phyloP scores from a whole-genome alignment of 2,329 filamentous ascomycete genomes.

The Diaporthe helianthi region DNA sequence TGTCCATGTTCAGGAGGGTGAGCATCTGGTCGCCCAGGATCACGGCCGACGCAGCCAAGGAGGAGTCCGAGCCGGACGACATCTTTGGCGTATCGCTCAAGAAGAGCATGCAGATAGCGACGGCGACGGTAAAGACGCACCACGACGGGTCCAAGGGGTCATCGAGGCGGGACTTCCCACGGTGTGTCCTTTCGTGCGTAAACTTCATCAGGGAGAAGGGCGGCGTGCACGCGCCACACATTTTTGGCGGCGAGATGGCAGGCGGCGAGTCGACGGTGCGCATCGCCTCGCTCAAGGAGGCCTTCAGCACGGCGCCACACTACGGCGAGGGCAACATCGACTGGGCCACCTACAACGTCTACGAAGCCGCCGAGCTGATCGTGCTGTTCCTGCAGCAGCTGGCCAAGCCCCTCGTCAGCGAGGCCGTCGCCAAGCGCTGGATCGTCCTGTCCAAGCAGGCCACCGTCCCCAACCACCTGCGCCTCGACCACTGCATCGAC shows the following conservation, averaged over 20 bases:
- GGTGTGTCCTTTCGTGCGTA: constrained; percentile 50
- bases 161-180: constrained; percentile 49
- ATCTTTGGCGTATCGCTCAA: constrained; percentile 51
- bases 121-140: constrained; percentile 48
- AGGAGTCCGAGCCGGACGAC: constrained; percentile 40
- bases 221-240: constrained; percentile 45
- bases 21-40: constrained; percentile 40
- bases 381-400: constrained; percentile 49
- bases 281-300: constrained; percentile 46
- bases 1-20: constrained; percentile 44
- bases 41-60: constrained; percentile 39
- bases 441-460: constrained; percentile 50
- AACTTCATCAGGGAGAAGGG: constrained; percentile 46
- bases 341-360: constrained; percentile 46
- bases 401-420: constrained; percentile 48
- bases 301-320: constrained; percentile 45
- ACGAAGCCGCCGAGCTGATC: constrained; percentile 52
- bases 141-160: constrained; percentile 46
- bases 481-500: constrained; percentile 52
- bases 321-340: constrained; percentile 48
- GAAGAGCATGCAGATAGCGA: constrained; percentile 49
- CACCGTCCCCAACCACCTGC: constrained; percentile 43
- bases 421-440: constrained; percentile 49
- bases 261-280: constrained; percentile 43
- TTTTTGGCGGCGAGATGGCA: constrained; percentile 45